Evolutionary conservation across 2,329 filamentous ascomycete species (phyloP), one percentile per base, ranked within the genome.

Genomic region (Delphinella strobiligena): DNA sequence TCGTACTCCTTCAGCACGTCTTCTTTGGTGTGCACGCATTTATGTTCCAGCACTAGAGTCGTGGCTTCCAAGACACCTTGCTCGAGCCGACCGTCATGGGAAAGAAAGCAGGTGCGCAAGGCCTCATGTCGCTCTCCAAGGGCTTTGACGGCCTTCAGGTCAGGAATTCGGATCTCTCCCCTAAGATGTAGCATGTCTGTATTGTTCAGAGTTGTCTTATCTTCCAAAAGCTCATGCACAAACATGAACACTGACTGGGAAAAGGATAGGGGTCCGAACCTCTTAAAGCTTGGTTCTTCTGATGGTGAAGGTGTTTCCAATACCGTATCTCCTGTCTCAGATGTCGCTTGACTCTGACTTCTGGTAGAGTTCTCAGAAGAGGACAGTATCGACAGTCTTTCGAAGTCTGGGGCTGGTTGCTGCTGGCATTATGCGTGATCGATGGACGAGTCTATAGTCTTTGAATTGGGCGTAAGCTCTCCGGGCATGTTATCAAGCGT

Each of bases 231-330:
- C 5, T 29, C 10, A 19, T 15, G 29, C 18, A 42, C 24, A 15
- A 43, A 42, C 47, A 46, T 48, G 31, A 49, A 42, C 42, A 40
- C 37, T 31, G 41, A 41, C 39, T 53, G 51, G 34, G 44, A 42
- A 37, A 39, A 38, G 10, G 46, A 46, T n/a, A 48, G 16, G 3
- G 19, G 17, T 11, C 12, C 18, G 22, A 17, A 34, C 17, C 38
- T 19, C 14, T 30, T 10, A 8, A 34, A 7, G 14, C 14, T 38
- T 41, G 35, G 42, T 29, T 27, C 36, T 42, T 16, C 34, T 42
- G n/a, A 19, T 22, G 16, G 12, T 18, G 36, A 7, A n/a, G 18
- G 19, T 3, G 40, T 35, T 18, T 30, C 19, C n/a, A n/a, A n/a
- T n/a, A n/a, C n/a, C n/a, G n/a, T n/a, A n/a, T n/a, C n/a, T n/a